These are phyloP conservation scores for Tulasnella sp. DNA, from an alignment of 768 basidiomycete species.

Conservation along the genomic window DNA sequence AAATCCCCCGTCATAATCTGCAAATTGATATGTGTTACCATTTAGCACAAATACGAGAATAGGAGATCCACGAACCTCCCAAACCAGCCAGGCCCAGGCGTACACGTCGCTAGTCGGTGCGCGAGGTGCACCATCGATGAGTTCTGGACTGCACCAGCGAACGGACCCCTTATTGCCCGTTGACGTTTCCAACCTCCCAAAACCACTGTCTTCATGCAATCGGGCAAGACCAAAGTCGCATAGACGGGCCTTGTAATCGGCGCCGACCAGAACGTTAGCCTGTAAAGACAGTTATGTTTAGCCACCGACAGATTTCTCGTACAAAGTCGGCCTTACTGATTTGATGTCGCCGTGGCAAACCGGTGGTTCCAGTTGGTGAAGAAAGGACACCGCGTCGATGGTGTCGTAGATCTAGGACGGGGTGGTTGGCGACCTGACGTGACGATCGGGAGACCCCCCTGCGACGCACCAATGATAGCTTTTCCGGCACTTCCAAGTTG, in stretches of 20 bases:
- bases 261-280: background rate
- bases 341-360: background rate
- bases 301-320: background rate
- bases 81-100: background rate
- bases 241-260: background rate
- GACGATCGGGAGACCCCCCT: background rate
- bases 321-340: background rate
- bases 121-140: no score
- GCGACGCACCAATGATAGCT: background rate
- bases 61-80: background rate
- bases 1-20: background rate
- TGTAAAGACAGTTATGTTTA: background rate
- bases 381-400: background rate
- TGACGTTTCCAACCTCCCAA: background rate
- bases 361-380: background rate
- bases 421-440: background rate
- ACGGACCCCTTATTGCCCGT: no score
- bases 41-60: no score
- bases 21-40: background rate
- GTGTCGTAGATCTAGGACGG: background rate
- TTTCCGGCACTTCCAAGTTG: background rate
- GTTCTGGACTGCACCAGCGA: no score
- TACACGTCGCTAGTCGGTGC: background rate
- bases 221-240: background rate
- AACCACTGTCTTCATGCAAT: background rate